Evolutionary conservation across 148 eudicot species (phyloP).

Genomic region (Tetragonia tetragonoides): DNA sequence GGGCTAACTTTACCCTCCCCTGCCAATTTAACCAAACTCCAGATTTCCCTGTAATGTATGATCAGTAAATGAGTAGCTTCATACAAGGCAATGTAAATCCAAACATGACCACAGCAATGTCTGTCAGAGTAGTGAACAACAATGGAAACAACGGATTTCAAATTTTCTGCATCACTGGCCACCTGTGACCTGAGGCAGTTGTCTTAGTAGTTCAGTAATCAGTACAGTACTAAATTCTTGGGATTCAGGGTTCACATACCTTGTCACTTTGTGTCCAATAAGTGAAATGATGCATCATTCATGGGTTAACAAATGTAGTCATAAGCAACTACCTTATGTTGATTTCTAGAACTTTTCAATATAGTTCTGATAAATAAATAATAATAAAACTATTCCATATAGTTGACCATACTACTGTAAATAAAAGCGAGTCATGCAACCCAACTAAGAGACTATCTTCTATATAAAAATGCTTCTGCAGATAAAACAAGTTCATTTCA

Average conservation of each 20-base stretch:
- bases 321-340: background rate
- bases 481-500: too few species aligned
- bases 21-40: constrained; percentile 75
- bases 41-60: constrained; percentile 51
- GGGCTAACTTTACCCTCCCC: constrained; percentile 64
- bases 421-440: background rate
- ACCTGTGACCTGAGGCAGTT: too few species aligned
- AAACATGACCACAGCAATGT: background rate
- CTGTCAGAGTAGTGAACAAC: background rate
- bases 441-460: background rate
- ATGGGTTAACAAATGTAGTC: background rate
- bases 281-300: background rate
- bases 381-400: too few species aligned
- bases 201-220: background rate
- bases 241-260: background rate
- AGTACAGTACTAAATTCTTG: background rate
- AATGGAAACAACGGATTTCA: too few species aligned
- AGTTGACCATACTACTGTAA: background rate
- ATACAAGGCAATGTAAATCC: background rate
- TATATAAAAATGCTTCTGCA: background rate
- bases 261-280: too few species aligned
- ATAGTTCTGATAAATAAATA: too few species aligned
- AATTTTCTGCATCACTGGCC: too few species aligned
- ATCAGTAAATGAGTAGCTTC: background rate
- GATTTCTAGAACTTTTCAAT: background rate